Base-by-base conservation (phyloP, 345 rosid genomes). In the Rhodamnia rubescens region DNA sequence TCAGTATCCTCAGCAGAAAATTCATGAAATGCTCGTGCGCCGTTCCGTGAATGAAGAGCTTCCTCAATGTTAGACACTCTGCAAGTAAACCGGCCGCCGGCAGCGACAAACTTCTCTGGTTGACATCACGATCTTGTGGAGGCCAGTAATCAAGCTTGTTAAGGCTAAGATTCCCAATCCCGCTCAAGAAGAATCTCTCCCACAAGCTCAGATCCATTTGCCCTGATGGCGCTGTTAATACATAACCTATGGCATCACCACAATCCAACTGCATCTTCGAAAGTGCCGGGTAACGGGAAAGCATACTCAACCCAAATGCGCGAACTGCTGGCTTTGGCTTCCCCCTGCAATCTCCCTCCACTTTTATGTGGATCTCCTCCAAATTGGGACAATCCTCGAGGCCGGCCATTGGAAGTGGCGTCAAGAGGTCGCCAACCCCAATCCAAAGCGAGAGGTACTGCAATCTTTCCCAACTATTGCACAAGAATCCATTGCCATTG, bases 1-100 rank as follows among this genome's bases (percentile, higher is more conserved):
- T 92, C 0, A 91, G 91, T 36, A 92, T 92, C 20, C 29, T 83
- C 50, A 92, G 90, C 74, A 96, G 89, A 89, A 96, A 95, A 89
- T 80, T 93, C 95, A 98, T 95, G 92, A 95, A 97, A 91, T 98
- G 99, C 85, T 95, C 99, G 42, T 92, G 89, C 4, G 98, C 98
- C 0, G 99, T 98, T 82, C 99, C 99, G 44, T 96, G 99, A 29
- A 98, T 94, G 87, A 96, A 95, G 13, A 98, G 94, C 92, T 95
- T 96, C 94, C 99, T 92, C 59, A 96, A 83, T 1, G 92, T 82
- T 14, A 74, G 83, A 56, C 98, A 94, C 44, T 92, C 91, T 11
- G 90, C 90, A 6, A 96, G 94, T 87, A 98, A 85, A 12, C 92
- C 99, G 7, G 92, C 98, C 12, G 92, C 96, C 0, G 96, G 95